phyloP scores from a whole-genome alignment of 805 yeast genomes.

The Candida takata region DNA sequence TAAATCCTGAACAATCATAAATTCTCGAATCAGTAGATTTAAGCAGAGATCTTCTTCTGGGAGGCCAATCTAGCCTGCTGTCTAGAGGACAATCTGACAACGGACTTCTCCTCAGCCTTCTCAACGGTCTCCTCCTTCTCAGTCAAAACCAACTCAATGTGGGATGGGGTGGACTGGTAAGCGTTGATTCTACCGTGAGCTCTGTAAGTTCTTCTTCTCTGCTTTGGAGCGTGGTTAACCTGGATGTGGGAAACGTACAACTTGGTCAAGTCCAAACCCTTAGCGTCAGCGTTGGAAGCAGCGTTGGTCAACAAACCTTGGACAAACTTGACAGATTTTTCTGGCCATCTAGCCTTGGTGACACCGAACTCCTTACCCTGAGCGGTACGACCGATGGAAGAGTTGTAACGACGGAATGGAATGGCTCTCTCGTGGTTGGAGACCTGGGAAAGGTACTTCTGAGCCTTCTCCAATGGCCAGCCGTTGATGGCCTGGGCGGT shows the following conservation, averaged over 20 bases:
- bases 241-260: conserved; percentile 96
- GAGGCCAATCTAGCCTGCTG: conserved; percentile 88
- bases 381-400: conserved; percentile 97
- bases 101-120: conserved; percentile 72
- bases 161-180: conserved; percentile 98
- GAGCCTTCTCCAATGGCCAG: conserved; percentile 96
- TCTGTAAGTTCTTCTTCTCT: conserved; percentile 99
- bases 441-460: conserved; percentile 91
- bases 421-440: conserved; percentile 98
- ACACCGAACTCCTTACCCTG: conserved; percentile 99
- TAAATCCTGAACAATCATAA: neutral
- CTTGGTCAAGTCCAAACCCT: conserved; percentile 94
- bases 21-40: conserved; percentile 15
- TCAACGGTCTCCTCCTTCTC: conserved; percentile 92
- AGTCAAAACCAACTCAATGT: conserved; percentile 94
- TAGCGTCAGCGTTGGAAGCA: conserved; percentile 97
- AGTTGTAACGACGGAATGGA: conserved; percentile 97
- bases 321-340: conserved; percentile 92
- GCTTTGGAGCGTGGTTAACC: conserved; percentile 99
- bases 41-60: conserved; percentile 81
- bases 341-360: conserved; percentile 99
- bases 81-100: conserved; percentile 77
- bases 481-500: conserved; percentile 98
- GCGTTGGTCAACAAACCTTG: conserved; percentile 95
- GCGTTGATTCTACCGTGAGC: conserved; percentile 99